phyloP scores from a whole-genome alignment of 768 basidiomycete species.

The Suillus clintonianus region DNA sequence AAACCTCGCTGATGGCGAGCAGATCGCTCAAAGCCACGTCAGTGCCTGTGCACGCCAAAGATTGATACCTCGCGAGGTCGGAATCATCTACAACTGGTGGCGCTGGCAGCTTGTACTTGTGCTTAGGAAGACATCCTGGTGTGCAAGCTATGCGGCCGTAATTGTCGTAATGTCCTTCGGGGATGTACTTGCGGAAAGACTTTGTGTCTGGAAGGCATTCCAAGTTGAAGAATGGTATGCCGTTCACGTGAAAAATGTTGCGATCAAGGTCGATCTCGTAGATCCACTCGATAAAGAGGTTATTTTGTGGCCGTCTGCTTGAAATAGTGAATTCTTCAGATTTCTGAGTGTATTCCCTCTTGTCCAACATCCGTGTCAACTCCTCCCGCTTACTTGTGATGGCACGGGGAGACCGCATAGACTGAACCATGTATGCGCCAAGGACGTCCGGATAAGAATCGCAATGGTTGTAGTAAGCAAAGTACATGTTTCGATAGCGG shows the following conservation, averaged over 20 bases:
- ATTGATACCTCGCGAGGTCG: neutral
- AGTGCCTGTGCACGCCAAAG: neutral
- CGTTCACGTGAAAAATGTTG: neutral
- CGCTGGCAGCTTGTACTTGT: too few relatives aligned
- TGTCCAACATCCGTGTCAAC: too few relatives aligned
- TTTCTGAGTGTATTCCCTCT: too few relatives aligned
- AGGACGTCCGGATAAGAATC: constrained; percentile 25
- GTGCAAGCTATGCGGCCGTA: too few relatives aligned
- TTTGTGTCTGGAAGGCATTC: neutral
- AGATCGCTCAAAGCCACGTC: neutral
- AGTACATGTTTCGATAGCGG: constrained; percentile 23
- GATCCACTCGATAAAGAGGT: too few relatives aligned
- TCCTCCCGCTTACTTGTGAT: neutral
- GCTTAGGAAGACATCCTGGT: too few relatives aligned
- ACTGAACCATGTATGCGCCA: constrained; percentile 19
- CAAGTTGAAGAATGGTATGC: too few relatives aligned
- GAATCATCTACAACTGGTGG: too few relatives aligned
- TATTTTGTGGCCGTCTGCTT: too few relatives aligned
- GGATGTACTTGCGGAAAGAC: too few relatives aligned
- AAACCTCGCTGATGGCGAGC: neutral
- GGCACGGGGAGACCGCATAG: neutral
- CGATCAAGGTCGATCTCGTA: neutral
- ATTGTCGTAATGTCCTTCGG: too few relatives aligned
- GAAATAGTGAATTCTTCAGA: too few relatives aligned
- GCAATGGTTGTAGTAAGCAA: constrained; percentile 17